A percentile compares a stretch with the other conserved stretches of the same genome.
These are phyloP conservation scores for Pseudocercospora musae DNA, from an alignment of 2,329 filamentous ascomycete species.

Conservation along the genomic window DNA sequence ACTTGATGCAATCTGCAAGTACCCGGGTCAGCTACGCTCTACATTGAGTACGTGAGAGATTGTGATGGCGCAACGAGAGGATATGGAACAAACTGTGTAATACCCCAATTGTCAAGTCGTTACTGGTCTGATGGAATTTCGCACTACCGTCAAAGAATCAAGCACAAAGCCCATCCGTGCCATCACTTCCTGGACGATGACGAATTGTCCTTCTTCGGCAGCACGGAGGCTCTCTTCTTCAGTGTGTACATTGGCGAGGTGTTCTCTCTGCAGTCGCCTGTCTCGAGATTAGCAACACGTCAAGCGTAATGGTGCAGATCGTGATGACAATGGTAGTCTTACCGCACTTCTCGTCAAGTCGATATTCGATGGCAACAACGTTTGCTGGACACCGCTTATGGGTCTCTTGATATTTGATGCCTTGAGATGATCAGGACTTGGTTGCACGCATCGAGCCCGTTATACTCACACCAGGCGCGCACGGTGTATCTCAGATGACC, in stretches of 20 bases:
- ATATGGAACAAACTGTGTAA: background rate
- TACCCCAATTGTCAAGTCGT: slow-evolving; percentile 6
- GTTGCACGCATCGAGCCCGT: background rate
- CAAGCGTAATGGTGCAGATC: background rate
- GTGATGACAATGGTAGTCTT: slow-evolving; percentile 11
- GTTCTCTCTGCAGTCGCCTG: slow-evolving; percentile 23
- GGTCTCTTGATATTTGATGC: slow-evolving; percentile 50
- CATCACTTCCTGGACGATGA: slow-evolving; percentile 6
- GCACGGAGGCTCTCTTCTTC: slow-evolving; percentile 17
- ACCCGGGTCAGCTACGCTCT: slow-evolving; percentile 4
- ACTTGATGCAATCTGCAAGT: slow-evolving; percentile 4
- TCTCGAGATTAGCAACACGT: background rate
- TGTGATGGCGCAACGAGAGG: background rate
- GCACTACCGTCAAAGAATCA: background rate
- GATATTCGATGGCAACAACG: slow-evolving; percentile 53
- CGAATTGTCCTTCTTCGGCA: slow-evolving; percentile 13
- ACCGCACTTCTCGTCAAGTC: slow-evolving; percentile 50
- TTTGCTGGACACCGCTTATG: slow-evolving; percentile 56
- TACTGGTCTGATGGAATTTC: background rate
- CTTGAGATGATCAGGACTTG: slow-evolving; percentile 13
- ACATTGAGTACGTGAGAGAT: background rate
- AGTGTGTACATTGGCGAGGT: slow-evolving; percentile 19
- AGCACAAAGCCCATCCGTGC: background rate
- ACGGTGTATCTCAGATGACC: slow-evolving; percentile 55
- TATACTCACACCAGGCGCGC: slow-evolving; percentile 52